phyloP scores from a whole-genome alignment of 805 yeast genomes.

The Cyberlindnera sargentensis region DNA sequence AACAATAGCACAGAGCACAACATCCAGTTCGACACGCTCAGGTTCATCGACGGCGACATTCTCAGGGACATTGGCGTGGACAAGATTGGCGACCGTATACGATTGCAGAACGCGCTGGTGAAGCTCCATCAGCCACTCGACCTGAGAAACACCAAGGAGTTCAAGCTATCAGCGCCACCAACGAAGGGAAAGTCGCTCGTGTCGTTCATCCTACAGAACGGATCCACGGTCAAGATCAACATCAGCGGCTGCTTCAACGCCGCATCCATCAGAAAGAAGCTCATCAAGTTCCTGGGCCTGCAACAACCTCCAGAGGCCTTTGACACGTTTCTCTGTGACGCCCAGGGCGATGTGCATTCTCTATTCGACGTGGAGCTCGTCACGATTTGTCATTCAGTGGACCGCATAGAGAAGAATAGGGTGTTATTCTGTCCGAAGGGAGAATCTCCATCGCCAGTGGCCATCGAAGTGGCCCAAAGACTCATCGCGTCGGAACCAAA shows the following conservation, averaged over 20 bases:
- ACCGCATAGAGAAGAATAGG: conserved; percentile 62
- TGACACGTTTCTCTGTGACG: conserved; percentile 54
- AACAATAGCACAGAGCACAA: conserved; percentile 4
- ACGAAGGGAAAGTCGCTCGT: conserved; percentile 27
- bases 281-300: conserved; percentile 51
- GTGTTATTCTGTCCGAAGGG: conserved; percentile 57
- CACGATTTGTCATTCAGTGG: conserved; percentile 72
- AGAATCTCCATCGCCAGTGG: conserved; percentile 56
- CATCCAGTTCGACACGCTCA: conserved; percentile 21
- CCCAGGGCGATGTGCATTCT: conserved; percentile 33
- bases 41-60: conserved; percentile 46
- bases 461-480: conserved; percentile 48
- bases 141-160: conserved; percentile 6
- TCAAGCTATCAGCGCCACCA: conserved; percentile 17
- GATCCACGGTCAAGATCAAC: conserved; percentile 59
- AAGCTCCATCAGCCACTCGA: conserved; percentile 25
- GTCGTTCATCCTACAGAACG: conserved; percentile 70
- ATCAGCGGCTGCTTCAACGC: conserved; percentile 79
- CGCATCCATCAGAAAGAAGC: conserved; percentile 64
- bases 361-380: conserved; percentile 76
- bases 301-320: conserved; percentile 39
- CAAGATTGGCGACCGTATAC: conserved; percentile 80
- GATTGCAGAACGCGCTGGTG: conserved; percentile 53
- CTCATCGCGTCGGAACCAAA: conserved; percentile 21
- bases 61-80: conserved; percentile 65